A percentile compares a stretch with the other conserved stretches of the same genome.
Evolutionary conservation across 139 green algal genomes (phyloP).

Genomic region (Nannochloris sp.): DNA sequence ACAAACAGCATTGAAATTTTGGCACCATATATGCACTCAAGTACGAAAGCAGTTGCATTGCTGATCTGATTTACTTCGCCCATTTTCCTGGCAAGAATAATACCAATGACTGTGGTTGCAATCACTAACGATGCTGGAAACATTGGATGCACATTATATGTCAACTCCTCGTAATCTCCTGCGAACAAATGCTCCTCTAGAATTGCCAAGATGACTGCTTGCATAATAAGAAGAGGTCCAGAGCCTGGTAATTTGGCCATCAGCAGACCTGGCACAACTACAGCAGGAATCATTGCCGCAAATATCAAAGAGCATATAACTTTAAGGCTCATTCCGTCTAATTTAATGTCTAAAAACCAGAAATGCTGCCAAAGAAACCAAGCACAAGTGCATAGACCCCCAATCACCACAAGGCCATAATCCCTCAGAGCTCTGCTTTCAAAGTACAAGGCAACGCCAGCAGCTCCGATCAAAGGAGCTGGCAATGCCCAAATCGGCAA

Average conservation of each 20-base stretch:
- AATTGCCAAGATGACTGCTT: constrained; percentile 56
- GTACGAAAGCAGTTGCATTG: constrained; percentile 16
- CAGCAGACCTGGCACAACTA: constrained; percentile 65
- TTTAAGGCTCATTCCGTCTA: constrained; percentile 54
- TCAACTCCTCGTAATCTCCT: constrained; percentile 39
- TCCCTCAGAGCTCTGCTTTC: constrained; percentile 53
- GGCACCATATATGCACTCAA: constrained; percentile 61
- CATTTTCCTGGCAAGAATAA: constrained; percentile 33
- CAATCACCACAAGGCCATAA: constrained; percentile 71
- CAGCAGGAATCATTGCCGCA: constrained; percentile 50
- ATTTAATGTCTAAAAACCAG: constrained; percentile 65
- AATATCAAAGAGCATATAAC: constrained; percentile 59
- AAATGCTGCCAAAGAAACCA: constrained; percentile 76
- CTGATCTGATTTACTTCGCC: constrained; percentile 9
- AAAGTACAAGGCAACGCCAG: constrained; percentile 79
- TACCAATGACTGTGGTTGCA: constrained; percentile 61
- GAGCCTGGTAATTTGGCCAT: background rate
- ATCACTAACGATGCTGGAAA: constrained; percentile 85
- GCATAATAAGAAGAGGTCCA: constrained; percentile 31
- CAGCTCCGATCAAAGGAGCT: constrained; percentile 63
- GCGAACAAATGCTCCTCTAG: constrained; percentile 68
- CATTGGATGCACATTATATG: constrained; percentile 39
- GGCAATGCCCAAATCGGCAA: constrained; percentile 69
- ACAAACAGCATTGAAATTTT: constrained; percentile 86
- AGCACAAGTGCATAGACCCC: constrained; percentile 23